A percentile compares a stretch with the other conserved stretches of the same genome.
These are phyloP conservation scores for Westerdykella aurantiaca DNA, from an alignment of 2,329 filamentous ascomycete genomes.

Conservation along the genomic window DNA sequence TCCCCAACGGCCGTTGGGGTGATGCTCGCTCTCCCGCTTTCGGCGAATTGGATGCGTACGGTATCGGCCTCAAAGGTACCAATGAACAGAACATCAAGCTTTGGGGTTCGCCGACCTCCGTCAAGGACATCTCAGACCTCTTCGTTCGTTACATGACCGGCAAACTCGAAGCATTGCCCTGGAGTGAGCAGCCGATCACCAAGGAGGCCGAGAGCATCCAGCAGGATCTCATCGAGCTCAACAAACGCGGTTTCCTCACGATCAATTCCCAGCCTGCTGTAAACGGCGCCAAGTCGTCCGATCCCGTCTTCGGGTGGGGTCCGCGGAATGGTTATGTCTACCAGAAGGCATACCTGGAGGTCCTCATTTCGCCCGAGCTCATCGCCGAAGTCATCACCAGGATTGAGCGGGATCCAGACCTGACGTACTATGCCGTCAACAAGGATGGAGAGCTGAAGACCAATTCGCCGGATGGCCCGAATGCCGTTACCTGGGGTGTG, in stretches of 20 bases:
- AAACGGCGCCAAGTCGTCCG: conserved; percentile 79
- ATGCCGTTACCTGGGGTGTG: conserved; percentile 98
- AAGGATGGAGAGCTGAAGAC: conserved; percentile 75
- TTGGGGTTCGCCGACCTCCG: conserved; percentile 78
- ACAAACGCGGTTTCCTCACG: conserved; percentile 80
- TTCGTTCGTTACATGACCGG: conserved; percentile 83
- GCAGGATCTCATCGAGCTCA: conserved; percentile 70
- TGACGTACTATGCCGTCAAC: conserved; percentile 93
- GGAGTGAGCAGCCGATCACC: conserved; percentile 87
- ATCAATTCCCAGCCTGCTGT: conserved; percentile 98
- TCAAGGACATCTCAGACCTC: conserved; percentile 74
- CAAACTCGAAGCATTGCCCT: conserved; percentile 76
- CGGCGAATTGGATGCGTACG: conserved; percentile 89
- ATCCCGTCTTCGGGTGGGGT: conserved; percentile 89
- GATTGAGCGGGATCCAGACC: conserved; percentile 69
- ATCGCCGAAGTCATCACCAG: conserved; percentile 71
- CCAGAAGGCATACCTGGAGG: conserved; percentile 94
- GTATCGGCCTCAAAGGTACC: conserved; percentile 85
- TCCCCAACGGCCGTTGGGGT: conserved; percentile 97
- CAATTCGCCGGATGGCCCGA: conserved; percentile 84
- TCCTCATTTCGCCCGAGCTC: conserved; percentile 75
- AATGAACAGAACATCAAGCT: conserved; percentile 94
- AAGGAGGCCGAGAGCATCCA: conserved; percentile 75
- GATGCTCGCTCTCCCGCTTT: conserved; percentile 95
- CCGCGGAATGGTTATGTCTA: conserved; percentile 94